Evolutionary conservation across 805 yeast genomes (phyloP), one percentile per base, ranked within the genome.

Genomic region (Dipodascus geniculatus): DNA sequence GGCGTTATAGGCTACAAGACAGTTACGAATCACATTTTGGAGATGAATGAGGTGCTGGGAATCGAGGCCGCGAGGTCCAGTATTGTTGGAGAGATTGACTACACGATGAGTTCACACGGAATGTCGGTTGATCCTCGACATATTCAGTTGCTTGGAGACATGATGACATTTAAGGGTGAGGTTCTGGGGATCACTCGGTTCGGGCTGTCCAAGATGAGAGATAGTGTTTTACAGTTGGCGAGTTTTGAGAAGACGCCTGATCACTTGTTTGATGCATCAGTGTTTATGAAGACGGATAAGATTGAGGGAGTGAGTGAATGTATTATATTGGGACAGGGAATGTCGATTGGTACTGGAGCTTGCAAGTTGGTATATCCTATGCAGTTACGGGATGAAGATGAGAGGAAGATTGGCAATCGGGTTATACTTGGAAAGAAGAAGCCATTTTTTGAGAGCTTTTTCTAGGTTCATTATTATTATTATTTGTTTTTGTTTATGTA

Each of bases 51-150:
- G 58, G 97, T 91, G 3, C 74, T 93, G 57, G 99, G 99, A 64
- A 95, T 93, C 59, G 99, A 93, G 69, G 99, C 99, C 1, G 99
- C 99, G 1, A 79, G 99, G 68, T 73, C 88, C 0, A 84, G 96
- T 61, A 93, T 93, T 67, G 85, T 93, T 66, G 82, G 82, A 58
- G 99, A 93, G 73, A 93, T 93, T 69, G 96, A 87, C 66, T 89
- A 89, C 66, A 93, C 99, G 53, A 93, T 93, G 99, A 83, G 96
- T 66, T 88, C 89, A 71, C 99, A 93, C 75, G 99, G 99, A 71
- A 93, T 93, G 99, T 87, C 96, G 68, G 97, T 93, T 51, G 99
- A 93, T 76, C 99, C 98, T 57, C 96, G 99, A 76, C 99, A 93
- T 69, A 90, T 95, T 68, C 98, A 93, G 73, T 74, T 93, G 49